Evolutionary conservation across 805 yeast genomes (phyloP), one percentile per base, ranked within the genome.

Genomic region (Wickerhamiella azyma): DNA sequence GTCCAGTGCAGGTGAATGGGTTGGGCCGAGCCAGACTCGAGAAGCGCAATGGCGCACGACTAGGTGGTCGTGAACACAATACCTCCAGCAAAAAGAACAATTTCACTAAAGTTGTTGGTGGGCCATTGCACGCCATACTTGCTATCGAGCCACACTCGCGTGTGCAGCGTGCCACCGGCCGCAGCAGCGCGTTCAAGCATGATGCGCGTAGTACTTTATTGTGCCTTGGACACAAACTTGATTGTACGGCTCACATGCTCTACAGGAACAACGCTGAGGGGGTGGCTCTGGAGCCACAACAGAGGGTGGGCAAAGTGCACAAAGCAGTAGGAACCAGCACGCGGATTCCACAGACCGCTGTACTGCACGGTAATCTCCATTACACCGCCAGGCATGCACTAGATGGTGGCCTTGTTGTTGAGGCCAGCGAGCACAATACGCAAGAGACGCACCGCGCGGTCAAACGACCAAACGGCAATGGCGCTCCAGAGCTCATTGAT

Each of bases 231-330:
- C 6, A 41, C 46, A 9, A 55, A 30, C 33, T 48, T 45, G 17
- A 52, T 17, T 16, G 43, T 16, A 2, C 19, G 26, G 13, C 19
- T 29, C 36, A 26, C 30, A 24, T 41, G 35, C 35, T 19, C 16
- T 54, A 8, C 53, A 47, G 35, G 50, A n/a, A 52, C 39, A n/a
- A 60, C 48, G 9, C 86, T 77, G 60, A 82, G 80, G 1, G 89
- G 88, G 59, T 81, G 85, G 6, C 80, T 73, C 58, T 81, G 84
- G 79, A 79, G 79, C 58, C 77, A 74, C 29, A 63, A 56, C n/a
- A 45, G 36, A 26, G 71, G 67, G 39, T 74, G 66, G 45, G 76
- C 54, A 46, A 77, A 67, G 60, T 78, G 71, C 29, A 82, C 59
- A 55, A 66, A 81, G 2, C 70, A 74, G 58, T 64, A 74, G n/a